Base-by-base conservation (phyloP, 2,329 filamentous ascomycete genomes). In the Colletotrichum melonis region DNA sequence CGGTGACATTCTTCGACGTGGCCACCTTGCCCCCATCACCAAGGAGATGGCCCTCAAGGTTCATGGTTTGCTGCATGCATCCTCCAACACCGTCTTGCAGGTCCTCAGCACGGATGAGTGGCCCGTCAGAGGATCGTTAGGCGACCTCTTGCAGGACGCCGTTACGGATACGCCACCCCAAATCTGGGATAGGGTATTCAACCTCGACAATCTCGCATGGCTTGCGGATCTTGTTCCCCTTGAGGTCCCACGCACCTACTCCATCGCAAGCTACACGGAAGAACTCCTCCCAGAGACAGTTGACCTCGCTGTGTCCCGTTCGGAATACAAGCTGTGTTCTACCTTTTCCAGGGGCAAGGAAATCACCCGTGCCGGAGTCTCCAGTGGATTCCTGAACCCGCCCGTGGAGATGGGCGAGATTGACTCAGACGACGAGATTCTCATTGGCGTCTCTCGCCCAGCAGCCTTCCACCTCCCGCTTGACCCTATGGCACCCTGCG, bases 361-460 rank as follows among this genome's bases (percentile, higher is more conserved):
- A 0, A 63, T 83, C 16, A 75, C 76, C 1, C 82, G 86, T 2
- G 81, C 84, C 4, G 88, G 87, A 14, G 87, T 89, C 1, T 85
- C 85, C 8, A 89, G 87, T 67, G 86, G 86, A 4, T 89, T 89
- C 75, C 81, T 89, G 6, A 90, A 89, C 66, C 87, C 87, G 0
- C 78, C 78, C 5, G 79, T 85, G 1, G 76, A 79, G 3, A 80
- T 79, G 30, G 78, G 76, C 57, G 84, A 86, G 2, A 81, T 83
- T 62, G 79, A 81, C 58, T 79, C 79, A 1, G 85, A 85, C n/a
- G 86, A 89, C 12, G 85, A 88, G 57, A 76, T 89, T 0, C 79
- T 89, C 2, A 80, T 89, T 16, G 87, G 88, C 1, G 84, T 89
- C 0, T 89, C 87, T 0, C 82, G 87, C 0, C 87, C 87, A 0